A percentile compares a stretch with the other conserved stretches of the same genome.
phyloP scores from a whole-genome alignment of 257 asterid genomes.

The Salvia splendens region DNA sequence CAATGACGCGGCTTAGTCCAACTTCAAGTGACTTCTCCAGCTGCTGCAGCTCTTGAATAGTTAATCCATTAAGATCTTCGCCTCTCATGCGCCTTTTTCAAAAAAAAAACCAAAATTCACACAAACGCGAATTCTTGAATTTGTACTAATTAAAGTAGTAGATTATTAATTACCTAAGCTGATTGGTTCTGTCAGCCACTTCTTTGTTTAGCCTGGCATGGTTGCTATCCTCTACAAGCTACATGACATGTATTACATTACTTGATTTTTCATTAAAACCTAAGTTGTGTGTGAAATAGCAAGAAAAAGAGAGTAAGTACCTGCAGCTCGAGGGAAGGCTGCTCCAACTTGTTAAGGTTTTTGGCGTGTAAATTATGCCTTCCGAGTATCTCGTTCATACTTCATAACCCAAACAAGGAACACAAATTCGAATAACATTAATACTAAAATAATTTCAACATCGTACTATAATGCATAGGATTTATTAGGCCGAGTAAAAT shows the following conservation, averaged over 20 bases:
- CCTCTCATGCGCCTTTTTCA: constrained; percentile 79
- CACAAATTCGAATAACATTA: neutral
- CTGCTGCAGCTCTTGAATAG: constrained; percentile 62
- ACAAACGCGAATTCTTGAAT: neutral
- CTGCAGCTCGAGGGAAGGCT: constrained; percentile 87
- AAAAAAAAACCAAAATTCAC: neutral
- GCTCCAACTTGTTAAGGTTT: constrained; percentile 68
- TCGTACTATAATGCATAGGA: too few relatives aligned
- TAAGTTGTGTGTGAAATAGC: neutral
- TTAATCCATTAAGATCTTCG: constrained; percentile 75
- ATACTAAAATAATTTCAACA: neutral
- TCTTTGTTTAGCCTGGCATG: constrained; percentile 61
- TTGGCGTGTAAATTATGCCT: constrained; percentile 74
- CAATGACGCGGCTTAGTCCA: constrained; percentile 68
- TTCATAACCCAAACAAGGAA: constrained; percentile 23
- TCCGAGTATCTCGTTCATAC: constrained; percentile 80
- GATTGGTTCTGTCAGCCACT: constrained; percentile 65
- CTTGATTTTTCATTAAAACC: neutral
- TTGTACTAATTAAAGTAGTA: too few relatives aligned
- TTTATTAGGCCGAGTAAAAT: too few relatives aligned
- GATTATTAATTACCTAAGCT: constrained; percentile 46
- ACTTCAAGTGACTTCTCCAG: constrained; percentile 74
- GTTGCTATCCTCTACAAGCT: constrained; percentile 74
- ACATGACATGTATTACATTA: constrained; percentile 28
- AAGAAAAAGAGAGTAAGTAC: constrained; percentile 27